Conservation (phyloP, 1,284 basidiomycete species). For the Sanghuangporus weigelae region DNA sequence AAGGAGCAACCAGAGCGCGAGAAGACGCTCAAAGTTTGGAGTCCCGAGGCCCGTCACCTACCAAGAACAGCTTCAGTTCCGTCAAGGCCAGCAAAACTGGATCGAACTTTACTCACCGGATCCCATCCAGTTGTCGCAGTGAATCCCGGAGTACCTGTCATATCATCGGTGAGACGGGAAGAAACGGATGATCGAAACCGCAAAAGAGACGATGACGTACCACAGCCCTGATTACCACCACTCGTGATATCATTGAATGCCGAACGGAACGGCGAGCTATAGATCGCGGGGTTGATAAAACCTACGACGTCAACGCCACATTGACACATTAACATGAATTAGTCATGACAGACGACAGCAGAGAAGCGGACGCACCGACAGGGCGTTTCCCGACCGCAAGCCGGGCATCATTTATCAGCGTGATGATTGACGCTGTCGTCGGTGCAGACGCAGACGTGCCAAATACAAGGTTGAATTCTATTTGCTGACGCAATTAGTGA, state of each 20-base stretch:
- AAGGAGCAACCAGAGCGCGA: slow-evolving; percentile 14
- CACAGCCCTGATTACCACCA: slow-evolving; percentile 30
- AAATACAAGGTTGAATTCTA: slow-evolving; percentile 23
- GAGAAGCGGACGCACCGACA: slow-evolving; percentile 24
- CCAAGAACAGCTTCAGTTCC: not conserved
- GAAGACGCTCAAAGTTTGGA: slow-evolving; percentile 18
- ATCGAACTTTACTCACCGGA: slow-evolving; percentile 11
- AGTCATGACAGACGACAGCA: not conserved
- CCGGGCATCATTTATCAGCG: slow-evolving; percentile 46
- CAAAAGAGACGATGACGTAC: slow-evolving; percentile 11
- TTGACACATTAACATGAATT: not conserved
- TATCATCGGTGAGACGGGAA: not conserved
- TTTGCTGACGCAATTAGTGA: not conserved
- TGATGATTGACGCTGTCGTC: slow-evolving; percentile 38
- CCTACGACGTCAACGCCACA: slow-evolving; percentile 19
- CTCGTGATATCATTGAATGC: slow-evolving; percentile 33
- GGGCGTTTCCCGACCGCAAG: slow-evolving; percentile 32
- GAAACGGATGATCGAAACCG: not conserved
- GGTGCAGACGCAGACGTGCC: slow-evolving; percentile 40
- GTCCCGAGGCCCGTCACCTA: slow-evolving; percentile 18
- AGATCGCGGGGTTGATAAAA: slow-evolving; percentile 36
- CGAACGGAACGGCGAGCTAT: slow-evolving; percentile 23
- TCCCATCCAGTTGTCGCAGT: slow-evolving; percentile 17
- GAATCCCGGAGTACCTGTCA: slow-evolving; percentile 15
- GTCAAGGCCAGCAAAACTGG: not conserved